Conservation (phyloP, 1,284 basidiomycete species). For the Puccinia horiana region DNA sequence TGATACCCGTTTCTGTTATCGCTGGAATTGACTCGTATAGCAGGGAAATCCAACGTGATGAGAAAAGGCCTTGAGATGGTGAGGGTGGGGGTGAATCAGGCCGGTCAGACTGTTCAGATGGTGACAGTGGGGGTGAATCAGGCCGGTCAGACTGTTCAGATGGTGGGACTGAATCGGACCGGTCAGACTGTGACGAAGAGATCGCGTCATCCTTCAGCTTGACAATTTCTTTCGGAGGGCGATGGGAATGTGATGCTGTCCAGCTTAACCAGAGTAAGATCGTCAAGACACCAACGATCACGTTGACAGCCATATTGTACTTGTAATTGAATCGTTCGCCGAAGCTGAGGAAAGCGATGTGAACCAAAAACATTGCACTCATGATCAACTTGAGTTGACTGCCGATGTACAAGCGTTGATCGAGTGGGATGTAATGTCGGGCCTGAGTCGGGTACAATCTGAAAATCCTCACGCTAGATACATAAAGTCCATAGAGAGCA, state of each 20-base stretch:
- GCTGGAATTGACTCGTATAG: slow-evolving; percentile 53
- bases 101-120: slow-evolving; percentile 48
- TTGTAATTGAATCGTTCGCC: slow-evolving; percentile 83
- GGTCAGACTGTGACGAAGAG: slow-evolving; percentile 60
- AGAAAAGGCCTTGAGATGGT: neutral
- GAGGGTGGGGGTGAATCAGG: slow-evolving; percentile 51
- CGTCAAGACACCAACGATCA: slow-evolving; percentile 69
- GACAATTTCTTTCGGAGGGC: slow-evolving; percentile 41
- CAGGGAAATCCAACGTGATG: slow-evolving; percentile 54
- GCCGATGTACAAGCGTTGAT: slow-evolving; percentile 22
- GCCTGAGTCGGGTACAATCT: slow-evolving; percentile 52
- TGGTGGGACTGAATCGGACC: slow-evolving; percentile 51
- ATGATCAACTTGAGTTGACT: slow-evolving; percentile 50
- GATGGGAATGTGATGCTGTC: slow-evolving; percentile 61
- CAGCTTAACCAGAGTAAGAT: slow-evolving; percentile 83
- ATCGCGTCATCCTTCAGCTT: slow-evolving; percentile 62
- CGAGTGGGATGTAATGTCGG: slow-evolving; percentile 30
- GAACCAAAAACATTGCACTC: slow-evolving; percentile 58
- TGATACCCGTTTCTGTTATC: slow-evolving; percentile 55
- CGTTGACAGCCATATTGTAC: slow-evolving; percentile 89
- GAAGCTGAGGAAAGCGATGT: slow-evolving; percentile 63
- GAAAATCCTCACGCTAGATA: slow-evolving; percentile 57
- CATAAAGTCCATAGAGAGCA: slow-evolving; percentile 72
- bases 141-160: slow-evolving; percentile 47
- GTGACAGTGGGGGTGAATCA: slow-evolving; percentile 52